These are phyloP conservation scores for Calonectria honghensis DNA, from an alignment of 2,329 filamentous ascomycete genomes.

Conservation along the genomic window DNA sequence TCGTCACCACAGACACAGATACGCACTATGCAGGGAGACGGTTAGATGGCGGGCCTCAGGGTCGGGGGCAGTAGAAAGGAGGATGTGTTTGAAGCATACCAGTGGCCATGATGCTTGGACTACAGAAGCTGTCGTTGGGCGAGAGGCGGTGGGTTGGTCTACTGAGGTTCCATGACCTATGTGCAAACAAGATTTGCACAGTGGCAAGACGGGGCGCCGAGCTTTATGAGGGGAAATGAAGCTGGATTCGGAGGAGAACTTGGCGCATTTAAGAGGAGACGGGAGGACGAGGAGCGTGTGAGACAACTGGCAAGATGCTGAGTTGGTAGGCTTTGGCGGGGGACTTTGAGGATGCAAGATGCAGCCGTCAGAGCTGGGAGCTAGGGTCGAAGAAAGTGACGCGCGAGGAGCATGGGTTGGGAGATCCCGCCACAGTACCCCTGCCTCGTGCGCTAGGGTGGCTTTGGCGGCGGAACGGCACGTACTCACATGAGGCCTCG, in stretches of 20 bases:
- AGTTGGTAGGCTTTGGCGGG: constrained; percentile 27
- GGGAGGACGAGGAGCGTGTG: constrained; percentile 30
- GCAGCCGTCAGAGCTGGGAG: constrained; percentile 42
- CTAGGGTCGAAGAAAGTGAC: constrained; percentile 46
- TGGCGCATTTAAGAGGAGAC: constrained; percentile 32
- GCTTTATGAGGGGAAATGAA: not conserved
- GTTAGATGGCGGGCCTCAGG: constrained; percentile 41
- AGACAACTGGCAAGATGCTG: constrained; percentile 29
- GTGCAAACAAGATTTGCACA: constrained; percentile 35
- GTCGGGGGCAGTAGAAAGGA: not conserved
- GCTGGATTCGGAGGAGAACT: not conserved
- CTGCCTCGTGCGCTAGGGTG: constrained; percentile 6
- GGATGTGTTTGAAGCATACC: constrained; percentile 45
- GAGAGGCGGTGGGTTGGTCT: constrained; percentile 41
- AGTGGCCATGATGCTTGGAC: constrained; percentile 51
- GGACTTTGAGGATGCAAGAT: constrained; percentile 38
- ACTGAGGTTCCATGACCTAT: constrained; percentile 48
- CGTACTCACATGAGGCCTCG: constrained; percentile 9
- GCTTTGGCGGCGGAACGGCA: constrained; percentile 18
- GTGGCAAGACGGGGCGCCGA: constrained; percentile 14
- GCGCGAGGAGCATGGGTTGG: constrained; percentile 53
- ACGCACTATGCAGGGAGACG: constrained; percentile 74
- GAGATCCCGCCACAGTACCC: constrained; percentile 33
- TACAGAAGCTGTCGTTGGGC: constrained; percentile 26
- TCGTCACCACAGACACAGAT: constrained; percentile 98